Conservation (phyloP, 352 stramenopile genomes). For the Phytophthora pini region DNA sequence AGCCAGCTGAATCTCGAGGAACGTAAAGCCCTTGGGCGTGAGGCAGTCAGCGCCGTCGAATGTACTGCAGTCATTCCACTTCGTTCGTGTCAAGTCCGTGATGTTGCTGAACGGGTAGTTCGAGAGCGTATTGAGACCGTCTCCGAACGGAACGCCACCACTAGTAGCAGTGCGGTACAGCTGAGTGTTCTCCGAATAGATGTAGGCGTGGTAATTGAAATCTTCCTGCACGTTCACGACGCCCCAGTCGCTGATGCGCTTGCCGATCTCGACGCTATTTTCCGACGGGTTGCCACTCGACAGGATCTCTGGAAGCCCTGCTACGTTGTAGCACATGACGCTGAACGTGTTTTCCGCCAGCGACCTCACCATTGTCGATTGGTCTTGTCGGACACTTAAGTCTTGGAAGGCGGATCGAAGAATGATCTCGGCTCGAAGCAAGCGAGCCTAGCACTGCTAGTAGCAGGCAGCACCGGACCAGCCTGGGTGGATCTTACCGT, state of each 20-base stretch:
- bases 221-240: slow-evolving; percentile 50
- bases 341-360: slow-evolving; percentile 50
- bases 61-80: slow-evolving; percentile 53
- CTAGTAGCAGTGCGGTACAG: slow-evolving; percentile 49
- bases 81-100: slow-evolving; percentile 48
- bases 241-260: slow-evolving; percentile 44
- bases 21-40: slow-evolving; percentile 61
- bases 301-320: slow-evolving; percentile 47
- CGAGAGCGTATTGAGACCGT: slow-evolving; percentile 55
- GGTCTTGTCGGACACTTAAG: slow-evolving; percentile 2
- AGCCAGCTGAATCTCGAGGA: slow-evolving; percentile 49
- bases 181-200: slow-evolving; percentile 52
- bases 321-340: slow-evolving; percentile 56
- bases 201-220: slow-evolving; percentile 52
- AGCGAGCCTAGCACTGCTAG: no score
- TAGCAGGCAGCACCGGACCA: slow-evolving; percentile 8
- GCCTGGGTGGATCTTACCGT: slow-evolving; percentile 2
- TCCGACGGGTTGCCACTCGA: slow-evolving; percentile 51
- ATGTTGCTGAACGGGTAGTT: slow-evolving; percentile 54
- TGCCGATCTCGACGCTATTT: slow-evolving; percentile 58
- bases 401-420: slow-evolving; percentile 7
- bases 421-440: slow-evolving; percentile 10
- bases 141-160: slow-evolving; percentile 47
- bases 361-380: slow-evolving; percentile 32
- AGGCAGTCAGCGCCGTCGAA: slow-evolving; percentile 58